Conservation (phyloP, 352 stramenopile species). For the Globisporangium abappressorium region DNA sequence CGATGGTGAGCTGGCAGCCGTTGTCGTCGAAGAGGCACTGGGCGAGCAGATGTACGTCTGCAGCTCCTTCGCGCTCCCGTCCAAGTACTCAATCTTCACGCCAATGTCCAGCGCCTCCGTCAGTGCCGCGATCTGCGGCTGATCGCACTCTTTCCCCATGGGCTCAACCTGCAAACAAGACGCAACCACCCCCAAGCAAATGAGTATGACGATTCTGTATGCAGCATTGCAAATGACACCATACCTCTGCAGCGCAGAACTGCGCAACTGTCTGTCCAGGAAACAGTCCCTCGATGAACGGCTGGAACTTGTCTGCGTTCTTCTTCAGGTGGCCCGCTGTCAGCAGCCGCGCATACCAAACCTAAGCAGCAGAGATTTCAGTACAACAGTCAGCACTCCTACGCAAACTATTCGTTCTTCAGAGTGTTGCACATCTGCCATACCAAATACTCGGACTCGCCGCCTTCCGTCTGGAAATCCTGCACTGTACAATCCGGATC, state of each 20-base stretch:
- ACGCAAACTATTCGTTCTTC: not conserved
- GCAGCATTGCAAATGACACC: slow-evolving; percentile 7
- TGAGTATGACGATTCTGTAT: not conserved
- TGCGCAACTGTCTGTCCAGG: slow-evolving; percentile 76
- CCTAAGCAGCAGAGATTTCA: slow-evolving; percentile 16
- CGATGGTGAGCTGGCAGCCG: not conserved
- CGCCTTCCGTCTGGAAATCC: slow-evolving; percentile 85
- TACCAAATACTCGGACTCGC: slow-evolving; percentile 82
- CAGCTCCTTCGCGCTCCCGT: slow-evolving; percentile 66
- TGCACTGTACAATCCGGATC: slow-evolving; percentile 43
- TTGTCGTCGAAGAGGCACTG: slow-evolving; percentile 4
- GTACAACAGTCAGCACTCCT: not conserved
- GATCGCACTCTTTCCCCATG: slow-evolving; percentile 92
- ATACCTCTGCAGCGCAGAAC: slow-evolving; percentile 79
- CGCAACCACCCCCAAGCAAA: not conserved
- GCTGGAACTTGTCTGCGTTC: slow-evolving; percentile 84
- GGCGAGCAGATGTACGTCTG: slow-evolving; percentile 66
- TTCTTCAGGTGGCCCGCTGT: slow-evolving; percentile 87
- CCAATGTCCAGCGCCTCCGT: slow-evolving; percentile 87
- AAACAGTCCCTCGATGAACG: slow-evolving; percentile 86
- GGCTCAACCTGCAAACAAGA: slow-evolving; percentile 78
- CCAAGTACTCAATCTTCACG: slow-evolving; percentile 93
- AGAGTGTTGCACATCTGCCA: not conserved
- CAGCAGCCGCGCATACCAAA: slow-evolving; percentile 88
- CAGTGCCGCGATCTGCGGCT: slow-evolving; percentile 91